Base-by-base conservation (phyloP, 2,329 filamentous ascomycete species). In the Trichophyton verrucosum region DNA sequence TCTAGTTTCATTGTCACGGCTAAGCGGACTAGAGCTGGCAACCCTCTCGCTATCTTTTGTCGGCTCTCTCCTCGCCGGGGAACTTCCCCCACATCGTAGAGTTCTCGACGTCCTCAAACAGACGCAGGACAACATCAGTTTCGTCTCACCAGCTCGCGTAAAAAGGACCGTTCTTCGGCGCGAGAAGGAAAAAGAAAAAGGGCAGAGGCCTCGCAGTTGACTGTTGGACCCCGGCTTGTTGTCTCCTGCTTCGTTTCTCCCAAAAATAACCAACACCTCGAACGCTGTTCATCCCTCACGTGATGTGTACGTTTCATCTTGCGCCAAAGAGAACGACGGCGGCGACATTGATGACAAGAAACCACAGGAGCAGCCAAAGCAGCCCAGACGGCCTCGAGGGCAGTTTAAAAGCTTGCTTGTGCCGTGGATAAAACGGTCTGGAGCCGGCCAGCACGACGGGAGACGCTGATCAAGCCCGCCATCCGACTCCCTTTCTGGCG, bases 291-390 rank as follows among this genome's bases (percentile, higher is more conserved):
- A 55, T 15, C 22, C 11, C 51, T 33, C 51, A 55, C 51, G 51
- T 55, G 51, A 55, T 20, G 46, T 5, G 46, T 36, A 59, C 9
- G 56, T 58, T 58, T 58, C 56, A 58, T 55, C 27, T 55, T 55
- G 51, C 51, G 51, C 51, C 27, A 55, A 44, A 17, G 6, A 44
- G 40, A 44, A 17, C 24, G 11, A 17, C 36, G 40, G 8, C 44
- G 44, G 20, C 46, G 46, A 49, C 20, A 22, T 47, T 27, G 46
- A 27, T 4, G 22, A 13, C 20, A 15, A 15, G 9, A 11, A 30
- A 22, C 20, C 33, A 38, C 13, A 22, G 4, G 20, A 51, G 44
- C 22, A 47, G 11, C 9, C 17, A 22, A 47, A 17, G 20, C 46
- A 51, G 22, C 4, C 11, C 11, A 51, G 46, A 51, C 2, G 11